A percentile compares a stretch with the other conserved stretches of the same genome.
These are phyloP conservation scores for Ophiostoma novo-ulmi DNA, from an alignment of 2,329 filamentous ascomycete genomes.

Conservation along the genomic window DNA sequence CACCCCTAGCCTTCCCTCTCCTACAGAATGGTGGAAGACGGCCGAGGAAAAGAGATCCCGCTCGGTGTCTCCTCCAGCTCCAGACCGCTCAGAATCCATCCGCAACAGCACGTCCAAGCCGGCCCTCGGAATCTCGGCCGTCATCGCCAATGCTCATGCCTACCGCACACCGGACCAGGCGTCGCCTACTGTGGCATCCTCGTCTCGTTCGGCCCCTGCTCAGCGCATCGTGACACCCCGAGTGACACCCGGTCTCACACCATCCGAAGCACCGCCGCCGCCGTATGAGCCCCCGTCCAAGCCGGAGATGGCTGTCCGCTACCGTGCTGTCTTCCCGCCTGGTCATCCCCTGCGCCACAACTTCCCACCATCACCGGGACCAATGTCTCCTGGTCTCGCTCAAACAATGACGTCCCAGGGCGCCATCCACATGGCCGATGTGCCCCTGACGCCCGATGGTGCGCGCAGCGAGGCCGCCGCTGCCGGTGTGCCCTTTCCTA, in stretches of 20 bases:
- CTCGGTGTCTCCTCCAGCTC: not conserved
- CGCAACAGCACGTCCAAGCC: slow-evolving; percentile 16
- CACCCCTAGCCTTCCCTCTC: not conserved
- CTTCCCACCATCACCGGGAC: slow-evolving; percentile 55
- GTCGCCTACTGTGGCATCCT: slow-evolving; percentile 29
- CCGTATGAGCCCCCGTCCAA: slow-evolving; percentile 50
- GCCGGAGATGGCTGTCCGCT: slow-evolving; percentile 42
- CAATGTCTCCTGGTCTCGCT: slow-evolving; percentile 57
- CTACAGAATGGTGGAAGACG: slow-evolving; percentile 37
- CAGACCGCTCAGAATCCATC: slow-evolving; percentile 1
- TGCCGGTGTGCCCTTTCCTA: slow-evolving; percentile 37
- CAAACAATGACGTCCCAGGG: slow-evolving; percentile 59
- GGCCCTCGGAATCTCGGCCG: slow-evolving; percentile 26
- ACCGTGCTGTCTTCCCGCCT: slow-evolving; percentile 55
- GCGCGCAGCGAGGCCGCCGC: slow-evolving; percentile 27
- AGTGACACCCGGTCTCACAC: slow-evolving; percentile 19
- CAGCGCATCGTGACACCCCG: slow-evolving; percentile 10
- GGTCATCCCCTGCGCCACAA: slow-evolving; percentile 44
- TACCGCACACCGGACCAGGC: slow-evolving; percentile 19
- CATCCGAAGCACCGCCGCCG: slow-evolving; percentile 44
- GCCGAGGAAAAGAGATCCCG: slow-evolving; percentile 29
- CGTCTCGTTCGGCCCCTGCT: slow-evolving; percentile 30
- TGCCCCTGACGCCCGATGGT: slow-evolving; percentile 48
- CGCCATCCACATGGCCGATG: slow-evolving; percentile 55
- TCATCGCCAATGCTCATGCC: slow-evolving; percentile 25